phyloP scores from a whole-genome alignment of 2,329 filamentous ascomycete genomes.

The Xylaria sp. region DNA sequence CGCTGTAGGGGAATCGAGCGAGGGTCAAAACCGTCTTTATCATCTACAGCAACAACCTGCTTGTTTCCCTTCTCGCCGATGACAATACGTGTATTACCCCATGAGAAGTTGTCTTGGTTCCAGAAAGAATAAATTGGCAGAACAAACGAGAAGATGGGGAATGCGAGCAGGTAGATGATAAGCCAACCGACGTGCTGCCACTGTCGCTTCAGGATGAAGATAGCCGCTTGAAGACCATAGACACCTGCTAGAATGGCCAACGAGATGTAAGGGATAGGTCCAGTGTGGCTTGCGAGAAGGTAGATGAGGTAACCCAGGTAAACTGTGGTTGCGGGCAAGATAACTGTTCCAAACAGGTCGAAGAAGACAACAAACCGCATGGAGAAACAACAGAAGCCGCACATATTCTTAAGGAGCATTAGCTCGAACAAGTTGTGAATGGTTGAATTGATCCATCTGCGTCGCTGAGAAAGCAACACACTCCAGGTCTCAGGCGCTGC shows the following conservation, averaged over 20 bases:
- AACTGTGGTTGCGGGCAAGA: constrained; percentile 86
- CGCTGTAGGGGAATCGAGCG: constrained; percentile 91
- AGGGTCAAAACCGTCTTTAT: constrained; percentile 85
- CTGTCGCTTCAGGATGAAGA: constrained; percentile 96
- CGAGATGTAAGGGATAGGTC: constrained; percentile 86
- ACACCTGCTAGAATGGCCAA: constrained; percentile 89
- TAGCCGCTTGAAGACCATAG: constrained; percentile 94
- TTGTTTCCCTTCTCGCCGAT: constrained; percentile 93
- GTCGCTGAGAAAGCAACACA: constrained; percentile 94
- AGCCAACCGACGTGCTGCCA: constrained; percentile 99
- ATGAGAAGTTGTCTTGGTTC: constrained; percentile 99
- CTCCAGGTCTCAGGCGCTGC: constrained; percentile 95
- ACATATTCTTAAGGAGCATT: constrained; percentile 90
- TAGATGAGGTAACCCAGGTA: constrained; percentile 93
- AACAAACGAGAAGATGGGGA: constrained; percentile 90
- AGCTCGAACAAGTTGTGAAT: constrained; percentile 96
- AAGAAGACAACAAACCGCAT: constrained; percentile 98
- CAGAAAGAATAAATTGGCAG: constrained; percentile 98
- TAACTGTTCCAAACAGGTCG: constrained; percentile 91
- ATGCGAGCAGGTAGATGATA: constrained; percentile 97
- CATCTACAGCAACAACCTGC: constrained; percentile 86
- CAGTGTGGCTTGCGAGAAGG: constrained; percentile 71
- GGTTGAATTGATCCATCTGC: constrained; percentile 99
- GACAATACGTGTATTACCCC: constrained; percentile 98
- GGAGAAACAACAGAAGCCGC: constrained; percentile 98